These are phyloP conservation scores for Coccomyxa subellipsoidea DNA, from an alignment of 163 green algal species.

Conservation along the genomic window DNA sequence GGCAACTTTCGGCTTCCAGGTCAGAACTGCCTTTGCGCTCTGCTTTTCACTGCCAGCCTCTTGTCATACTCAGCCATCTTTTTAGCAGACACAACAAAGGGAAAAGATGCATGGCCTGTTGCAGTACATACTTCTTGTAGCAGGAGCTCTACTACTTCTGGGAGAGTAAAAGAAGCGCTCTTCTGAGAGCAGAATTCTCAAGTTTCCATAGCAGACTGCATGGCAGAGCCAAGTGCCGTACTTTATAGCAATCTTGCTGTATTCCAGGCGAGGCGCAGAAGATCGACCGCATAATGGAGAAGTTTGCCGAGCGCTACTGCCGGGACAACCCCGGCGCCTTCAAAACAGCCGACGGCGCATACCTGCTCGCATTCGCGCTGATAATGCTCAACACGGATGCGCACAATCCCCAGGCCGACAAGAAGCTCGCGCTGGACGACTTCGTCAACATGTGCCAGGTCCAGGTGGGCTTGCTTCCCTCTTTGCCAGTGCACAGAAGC, in stretches of 20 bases:
- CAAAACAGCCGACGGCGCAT: slow-evolving; percentile 82
- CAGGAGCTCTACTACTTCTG: too few species aligned
- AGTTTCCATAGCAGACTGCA: too few species aligned
- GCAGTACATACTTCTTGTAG: too few species aligned
- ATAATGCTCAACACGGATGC: slow-evolving; percentile 99
- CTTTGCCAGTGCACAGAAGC: neutral
- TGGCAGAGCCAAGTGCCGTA: neutral
- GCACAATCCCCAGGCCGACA: slow-evolving; percentile 95
- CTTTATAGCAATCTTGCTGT: neutral
- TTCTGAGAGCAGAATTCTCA: too few species aligned
- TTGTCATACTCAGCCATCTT: too few species aligned
- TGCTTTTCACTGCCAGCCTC: too few species aligned
- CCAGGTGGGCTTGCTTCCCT: slow-evolving; percentile 15
- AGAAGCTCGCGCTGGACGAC: slow-evolving; percentile 58
- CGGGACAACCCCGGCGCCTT: slow-evolving; percentile 72
- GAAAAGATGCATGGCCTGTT: too few species aligned
- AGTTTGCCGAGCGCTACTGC: slow-evolving; percentile 91
- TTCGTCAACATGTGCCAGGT: slow-evolving; percentile 57
- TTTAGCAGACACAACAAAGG: too few species aligned
- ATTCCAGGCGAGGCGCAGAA: slow-evolving; percentile 93
- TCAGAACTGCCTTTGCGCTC: too few species aligned
- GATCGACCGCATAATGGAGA: slow-evolving; percentile 99
- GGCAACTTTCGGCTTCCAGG: slow-evolving; percentile 82
- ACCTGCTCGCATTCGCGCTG: slow-evolving; percentile 94
- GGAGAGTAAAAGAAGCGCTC: too few species aligned